Evolutionary conservation across 1,139 yeast genomes (phyloP).

Genomic region (Geotrichum armillariae): DNA sequence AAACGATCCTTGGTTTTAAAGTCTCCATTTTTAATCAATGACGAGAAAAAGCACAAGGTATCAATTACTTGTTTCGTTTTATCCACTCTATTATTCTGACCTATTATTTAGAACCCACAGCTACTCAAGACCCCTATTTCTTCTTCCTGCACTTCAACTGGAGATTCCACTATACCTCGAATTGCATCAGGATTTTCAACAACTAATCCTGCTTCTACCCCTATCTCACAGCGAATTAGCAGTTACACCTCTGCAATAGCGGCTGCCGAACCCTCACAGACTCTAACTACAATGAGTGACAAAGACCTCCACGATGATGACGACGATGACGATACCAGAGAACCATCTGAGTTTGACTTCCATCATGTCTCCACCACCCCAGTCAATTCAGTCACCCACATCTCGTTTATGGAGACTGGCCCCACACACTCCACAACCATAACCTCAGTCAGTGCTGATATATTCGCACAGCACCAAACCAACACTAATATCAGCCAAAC

Average conservation of each 20-base stretch:
- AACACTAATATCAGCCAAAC: neutral
- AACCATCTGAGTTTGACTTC: slow-evolving; percentile 3
- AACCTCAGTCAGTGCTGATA: slow-evolving; percentile 14
- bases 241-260: slow-evolving; percentile 3
- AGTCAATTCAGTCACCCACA: too few relatives aligned
- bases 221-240: slow-evolving; percentile 1
- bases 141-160: too few relatives aligned
- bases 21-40: slow-evolving; percentile 7
- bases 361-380: neutral
- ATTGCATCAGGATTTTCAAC: too few relatives aligned
- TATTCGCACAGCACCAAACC: slow-evolving; percentile 6
- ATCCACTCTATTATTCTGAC: neutral
- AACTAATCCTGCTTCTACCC: slow-evolving; percentile 1
- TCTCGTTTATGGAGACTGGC: neutral
- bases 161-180: too few relatives aligned
- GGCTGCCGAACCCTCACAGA: neutral
- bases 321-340: neutral
- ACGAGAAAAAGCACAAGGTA: slow-evolving; percentile 9
- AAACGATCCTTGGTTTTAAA: slow-evolving; percentile 4
- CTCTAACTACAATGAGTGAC: neutral
- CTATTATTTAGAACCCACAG: neutral
- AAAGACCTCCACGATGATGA: neutral
- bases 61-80: neutral
- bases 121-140: too few relatives aligned
- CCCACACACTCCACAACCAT: neutral